phyloP scores from a whole-genome alignment of 164 flowering plant species.

The Berberis vulgaris region DNA sequence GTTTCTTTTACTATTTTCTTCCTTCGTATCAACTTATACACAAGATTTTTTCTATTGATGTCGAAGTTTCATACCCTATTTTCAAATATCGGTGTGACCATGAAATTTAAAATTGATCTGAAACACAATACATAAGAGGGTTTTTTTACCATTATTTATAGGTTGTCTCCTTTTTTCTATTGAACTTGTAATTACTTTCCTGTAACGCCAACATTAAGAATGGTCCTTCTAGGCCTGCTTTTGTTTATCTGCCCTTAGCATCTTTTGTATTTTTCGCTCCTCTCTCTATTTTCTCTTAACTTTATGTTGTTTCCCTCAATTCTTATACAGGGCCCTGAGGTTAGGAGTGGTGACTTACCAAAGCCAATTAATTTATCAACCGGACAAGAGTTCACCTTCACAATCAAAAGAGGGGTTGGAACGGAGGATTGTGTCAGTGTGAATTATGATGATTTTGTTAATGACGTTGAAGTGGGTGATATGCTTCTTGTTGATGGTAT shows the following conservation, averaged over 20 bases:
- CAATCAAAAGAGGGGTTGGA: conserved; percentile 89
- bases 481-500: conserved; percentile 99
- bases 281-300: background rate
- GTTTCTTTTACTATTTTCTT: conserved; percentile 18
- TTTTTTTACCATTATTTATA: no score
- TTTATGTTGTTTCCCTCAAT: background rate
- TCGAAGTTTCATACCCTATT: background rate
- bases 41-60: background rate
- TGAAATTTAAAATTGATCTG: no score
- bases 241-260: no score
- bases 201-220: no score
- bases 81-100: background rate
- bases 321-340: conserved; percentile 84
- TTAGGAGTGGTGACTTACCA: conserved; percentile 97
- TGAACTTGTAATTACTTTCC: no score
- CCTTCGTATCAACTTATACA: background rate
- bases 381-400: conserved; percentile 93
- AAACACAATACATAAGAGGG: no score
- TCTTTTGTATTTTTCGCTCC: no score
- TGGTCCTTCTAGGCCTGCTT: no score
- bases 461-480: conserved; percentile 95
- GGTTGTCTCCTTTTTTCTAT: no score
- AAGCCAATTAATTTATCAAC: conserved; percentile 58
- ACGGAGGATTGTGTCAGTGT: conserved; percentile 87
- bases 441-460: conserved; percentile 94